Base-by-base conservation (phyloP, 495 filamentous ascomycete species). In the Platismatia glauca region DNA sequence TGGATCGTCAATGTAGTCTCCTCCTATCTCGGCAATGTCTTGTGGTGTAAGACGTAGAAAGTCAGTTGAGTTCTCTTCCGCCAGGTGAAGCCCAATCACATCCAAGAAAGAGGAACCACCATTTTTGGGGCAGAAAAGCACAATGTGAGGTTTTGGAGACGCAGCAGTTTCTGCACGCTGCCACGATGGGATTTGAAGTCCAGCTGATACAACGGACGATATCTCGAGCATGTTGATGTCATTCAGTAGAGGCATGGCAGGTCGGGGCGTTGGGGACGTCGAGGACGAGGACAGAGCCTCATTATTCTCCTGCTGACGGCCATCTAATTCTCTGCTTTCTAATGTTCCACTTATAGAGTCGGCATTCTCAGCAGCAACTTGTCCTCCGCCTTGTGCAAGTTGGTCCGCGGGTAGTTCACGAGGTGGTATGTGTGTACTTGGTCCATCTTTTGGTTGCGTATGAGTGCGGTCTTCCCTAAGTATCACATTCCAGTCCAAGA, bases 21-120 rank as follows among this genome's bases (percentile, higher is more conserved):
- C 88, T 46, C 88, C 81, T 46, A 97, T 76, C 60, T 91, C 79
- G 18, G 90, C 88, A 65, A 98, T 79, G 71, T 91, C 89, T 64
- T 88, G 85, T 18, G 91, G 85, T 72, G 88, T 84, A 18, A 98
- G 73, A 29, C 82, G 81, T 39, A 98, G 75, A 7, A 97, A 70
- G 71, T 97, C 89, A n/a, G 91, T 86, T 38, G 76, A 74, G 16
- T 87, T 62, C 22, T 82, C 77, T 15, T 74, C 69, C 3, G 90
- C 87, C 37, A 89, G 72, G 35, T 72, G 75, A 52, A 81, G 75
- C 11, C 89, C 80, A 34, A 89, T 70, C 2, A 73, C 71, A 60
- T 87, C 79, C 43, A 92, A 72, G 60, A 84, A 82, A 37, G 73
- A 68, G 31, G 79, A 78, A 0, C 80, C 80, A 57, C 84, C 81